Conservation (phyloP, 1,284 basidiomycete species). For the Fomes fomentarius region DNA sequence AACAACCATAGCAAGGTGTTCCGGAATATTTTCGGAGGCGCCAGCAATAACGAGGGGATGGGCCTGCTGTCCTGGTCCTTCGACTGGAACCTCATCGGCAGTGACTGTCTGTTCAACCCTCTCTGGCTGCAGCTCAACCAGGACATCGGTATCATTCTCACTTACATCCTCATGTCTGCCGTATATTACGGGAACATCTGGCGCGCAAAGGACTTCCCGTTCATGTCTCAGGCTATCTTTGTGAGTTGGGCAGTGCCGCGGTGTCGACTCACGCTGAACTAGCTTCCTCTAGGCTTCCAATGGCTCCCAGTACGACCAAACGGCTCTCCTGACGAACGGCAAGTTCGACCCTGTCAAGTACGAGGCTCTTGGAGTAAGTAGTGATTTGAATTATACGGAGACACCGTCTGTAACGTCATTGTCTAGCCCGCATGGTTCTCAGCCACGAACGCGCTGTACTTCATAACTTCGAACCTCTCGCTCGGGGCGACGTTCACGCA, state of each 20-base stretch:
- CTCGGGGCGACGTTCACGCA: conserved; percentile 36
- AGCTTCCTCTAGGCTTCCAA: conserved; percentile 25
- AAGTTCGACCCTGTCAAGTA: conserved; percentile 35
- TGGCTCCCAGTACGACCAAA: conserved; percentile 37
- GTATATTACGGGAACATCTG: conserved; percentile 39
- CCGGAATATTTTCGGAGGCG: conserved; percentile 62
- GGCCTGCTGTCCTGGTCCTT: conserved; percentile 54
- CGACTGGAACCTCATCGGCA: conserved; percentile 51
- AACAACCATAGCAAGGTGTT: conserved; percentile 49
- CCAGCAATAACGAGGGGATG: conserved; percentile 61
- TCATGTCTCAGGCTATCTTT: conserved; percentile 38
- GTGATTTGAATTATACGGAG: too few relatives aligned
- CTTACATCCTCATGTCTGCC: conserved; percentile 36
- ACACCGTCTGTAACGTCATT: too few relatives aligned
- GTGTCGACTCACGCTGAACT: too few relatives aligned
- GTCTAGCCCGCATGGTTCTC: conserved; percentile 37
- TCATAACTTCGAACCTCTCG: conserved; percentile 36
- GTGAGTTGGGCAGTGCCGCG: too few relatives aligned
- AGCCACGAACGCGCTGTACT: conserved; percentile 34
- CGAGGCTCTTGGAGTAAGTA: conserved; percentile 29
- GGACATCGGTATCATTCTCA: conserved; percentile 36
- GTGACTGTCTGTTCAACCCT: conserved; percentile 33
- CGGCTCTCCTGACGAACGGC: conserved; percentile 34
- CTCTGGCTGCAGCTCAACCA: conserved; percentile 38
- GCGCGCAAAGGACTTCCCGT: conserved; percentile 37